A percentile compares a stretch with the other conserved stretches of the same genome.
These are phyloP conservation scores for Lentinus polychrous DNA, from an alignment of 1,284 basidiomycete species.

Conservation along the genomic window DNA sequence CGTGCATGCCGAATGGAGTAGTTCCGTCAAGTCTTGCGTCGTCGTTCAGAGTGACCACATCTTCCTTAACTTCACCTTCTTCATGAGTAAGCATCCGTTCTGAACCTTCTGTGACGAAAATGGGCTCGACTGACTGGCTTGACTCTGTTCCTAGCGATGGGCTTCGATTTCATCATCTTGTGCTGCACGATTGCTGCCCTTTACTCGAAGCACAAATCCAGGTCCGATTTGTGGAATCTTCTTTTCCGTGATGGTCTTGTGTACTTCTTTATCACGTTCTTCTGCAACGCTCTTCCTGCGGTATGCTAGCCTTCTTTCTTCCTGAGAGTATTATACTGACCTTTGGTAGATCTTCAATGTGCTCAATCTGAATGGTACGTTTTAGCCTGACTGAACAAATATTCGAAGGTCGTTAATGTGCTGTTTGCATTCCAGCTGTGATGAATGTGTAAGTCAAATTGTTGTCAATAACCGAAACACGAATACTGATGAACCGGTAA, in stretches of 20 bases:
- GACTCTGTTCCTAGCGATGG: conserved; percentile 43
- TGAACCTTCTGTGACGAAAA: background rate
- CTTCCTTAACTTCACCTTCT: conserved; percentile 57
- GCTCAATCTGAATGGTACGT: conserved; percentile 53
- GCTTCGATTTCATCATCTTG: conserved; percentile 56
- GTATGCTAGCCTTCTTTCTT: conserved; percentile 30
- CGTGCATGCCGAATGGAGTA: conserved; percentile 48
- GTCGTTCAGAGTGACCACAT: conserved; percentile 46
- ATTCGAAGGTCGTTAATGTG: background rate
- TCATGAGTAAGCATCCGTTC: conserved; percentile 46
- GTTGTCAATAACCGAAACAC: background rate
- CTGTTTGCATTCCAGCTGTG: conserved; percentile 30
- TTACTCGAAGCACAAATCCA: conserved; percentile 40
- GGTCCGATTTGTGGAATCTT: conserved; percentile 52
- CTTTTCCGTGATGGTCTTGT: conserved; percentile 68
- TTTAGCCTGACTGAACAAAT: background rate
- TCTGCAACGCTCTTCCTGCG: conserved; percentile 59
- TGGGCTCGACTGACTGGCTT: conserved; percentile 5
- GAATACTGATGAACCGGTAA: background rate
- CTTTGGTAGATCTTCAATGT: conserved; percentile 41
- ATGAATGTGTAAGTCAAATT: conserved; percentile 55
- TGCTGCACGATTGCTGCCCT: conserved; percentile 46
- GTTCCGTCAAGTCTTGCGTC: conserved; percentile 32
- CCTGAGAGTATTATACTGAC: conserved; percentile 5
- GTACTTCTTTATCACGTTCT: conserved; percentile 57